phyloP scores from a whole-genome alignment of 345 rosid genomes.

The Hibiscus syriacus region DNA sequence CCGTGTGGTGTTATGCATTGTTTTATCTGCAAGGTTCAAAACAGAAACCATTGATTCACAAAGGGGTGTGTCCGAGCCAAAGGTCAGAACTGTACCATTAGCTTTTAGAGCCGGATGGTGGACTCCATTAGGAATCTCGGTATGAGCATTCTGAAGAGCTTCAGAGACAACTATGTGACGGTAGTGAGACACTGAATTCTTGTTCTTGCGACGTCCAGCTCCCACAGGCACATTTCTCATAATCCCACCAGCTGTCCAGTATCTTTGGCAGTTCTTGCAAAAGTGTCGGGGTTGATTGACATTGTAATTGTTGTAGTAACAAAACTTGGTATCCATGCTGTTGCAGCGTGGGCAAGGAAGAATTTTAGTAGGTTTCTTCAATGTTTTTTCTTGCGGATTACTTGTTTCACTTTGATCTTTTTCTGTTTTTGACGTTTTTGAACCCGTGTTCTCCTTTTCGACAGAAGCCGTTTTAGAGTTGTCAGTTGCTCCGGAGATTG shows the following conservation, averaged over 20 bases:
- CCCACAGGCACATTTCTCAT: slow-evolving; percentile 97
- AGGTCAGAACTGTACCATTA: slow-evolving; percentile 69
- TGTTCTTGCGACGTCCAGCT: slow-evolving; percentile 93
- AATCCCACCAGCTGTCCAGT: slow-evolving; percentile 97
- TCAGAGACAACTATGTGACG: slow-evolving; percentile 65
- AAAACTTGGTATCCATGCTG: slow-evolving; percentile 94
- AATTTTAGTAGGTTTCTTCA: slow-evolving; percentile 88
- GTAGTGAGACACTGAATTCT: slow-evolving; percentile 64
- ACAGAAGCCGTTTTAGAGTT: slow-evolving; percentile 23
- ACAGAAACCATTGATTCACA: slow-evolving; percentile 86
- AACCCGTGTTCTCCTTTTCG: slow-evolving; percentile 26
- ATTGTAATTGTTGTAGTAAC: slow-evolving; percentile 90
- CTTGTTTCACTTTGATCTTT: slow-evolving; percentile 46
- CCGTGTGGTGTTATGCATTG: slow-evolving; percentile 27
- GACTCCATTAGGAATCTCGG: slow-evolving; percentile 47
- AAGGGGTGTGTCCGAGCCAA: slow-evolving; percentile 66
- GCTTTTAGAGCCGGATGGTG: slow-evolving; percentile 44
- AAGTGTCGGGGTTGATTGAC: slow-evolving; percentile 94
- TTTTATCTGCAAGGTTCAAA: slow-evolving; percentile 65
- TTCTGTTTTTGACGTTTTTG: slow-evolving; percentile 32
- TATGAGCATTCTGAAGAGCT: slow-evolving; percentile 41
- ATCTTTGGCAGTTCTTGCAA: slow-evolving; percentile 94
- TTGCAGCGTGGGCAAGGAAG: slow-evolving; percentile 90
- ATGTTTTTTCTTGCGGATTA: slow-evolving; percentile 45
- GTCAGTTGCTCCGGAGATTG: slow-evolving; percentile 31